Conservation (phyloP, 179 eudicot genomes). For the Camellia oleifera region DNA sequence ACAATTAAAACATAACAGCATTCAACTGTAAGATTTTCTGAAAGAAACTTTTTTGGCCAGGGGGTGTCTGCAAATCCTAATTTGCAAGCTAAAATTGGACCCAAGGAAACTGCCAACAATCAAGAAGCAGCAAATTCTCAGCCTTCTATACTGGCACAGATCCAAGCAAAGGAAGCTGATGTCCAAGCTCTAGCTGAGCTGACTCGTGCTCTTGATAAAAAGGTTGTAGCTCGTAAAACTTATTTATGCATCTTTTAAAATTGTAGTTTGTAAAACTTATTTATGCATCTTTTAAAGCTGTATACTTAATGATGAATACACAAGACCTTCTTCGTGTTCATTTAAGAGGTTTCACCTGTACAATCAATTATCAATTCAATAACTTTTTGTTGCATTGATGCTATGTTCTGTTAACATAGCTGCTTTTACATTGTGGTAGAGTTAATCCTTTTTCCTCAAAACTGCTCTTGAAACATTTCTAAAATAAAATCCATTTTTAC, state of each 20-base stretch:
- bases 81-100: conserved; percentile 39
- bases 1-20: background rate
- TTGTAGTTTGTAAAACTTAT: background rate
- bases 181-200: conserved; percentile 86
- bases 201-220: conserved; percentile 84
- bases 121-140: conserved; percentile 49
- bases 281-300: background rate
- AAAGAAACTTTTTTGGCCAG: conserved; percentile 27
- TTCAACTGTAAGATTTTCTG: conserved; percentile 3
- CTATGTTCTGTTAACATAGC: background rate
- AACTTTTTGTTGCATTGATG: background rate
- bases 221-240: conserved; percentile 39
- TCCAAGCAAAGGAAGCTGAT: conserved; percentile 88
- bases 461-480: background rate
- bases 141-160: conserved; percentile 53
- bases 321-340: background rate
- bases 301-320: background rate
- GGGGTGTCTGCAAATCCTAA: conserved; percentile 42
- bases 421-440: conserved; percentile 1
- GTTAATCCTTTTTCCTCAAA: background rate
- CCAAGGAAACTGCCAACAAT: conserved; percentile 33
- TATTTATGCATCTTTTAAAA: conserved; percentile 1
- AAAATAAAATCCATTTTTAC: background rate
- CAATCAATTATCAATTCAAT: background rate
- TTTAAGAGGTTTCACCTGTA: conserved; percentile 1